Evolutionary conservation across 805 yeast genomes (phyloP), one percentile per base, ranked within the genome.

Genomic region (Yarrowia divulgata): DNA sequence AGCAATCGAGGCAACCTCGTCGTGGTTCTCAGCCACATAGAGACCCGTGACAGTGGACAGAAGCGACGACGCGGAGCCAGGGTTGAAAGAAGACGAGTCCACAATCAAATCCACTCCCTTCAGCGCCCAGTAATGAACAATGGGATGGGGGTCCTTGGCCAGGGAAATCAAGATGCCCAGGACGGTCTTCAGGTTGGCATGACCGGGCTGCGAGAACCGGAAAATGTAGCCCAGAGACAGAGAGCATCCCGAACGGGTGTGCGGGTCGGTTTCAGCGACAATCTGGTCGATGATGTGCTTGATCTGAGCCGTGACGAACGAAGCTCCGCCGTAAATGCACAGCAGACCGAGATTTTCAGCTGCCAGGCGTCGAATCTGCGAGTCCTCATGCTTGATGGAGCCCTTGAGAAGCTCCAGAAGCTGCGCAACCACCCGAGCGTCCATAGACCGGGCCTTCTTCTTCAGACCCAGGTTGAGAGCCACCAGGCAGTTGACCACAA

Each of bases 111-210:
- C 77, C 52, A 90, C 75, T 0, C 95, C 85, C 58, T 84, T 84
- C 73, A 93, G 76, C 0, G 94, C 83, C 83, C 93, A 89, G 68
- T 85, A 83, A 75, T 91, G 93, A 18, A 95, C 93, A 0, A 86
- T 80, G 0, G 97, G 97, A 75, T 93, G 94, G 0, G 97, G 93
- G 77, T 94, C 98, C 23, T 79, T 79, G 4, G 88, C 77, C 37
- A 94, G 81, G 16, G 90, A 87, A 46, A 83, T 77, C 2, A 88
- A 74, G 5, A 91, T 86, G 43, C 87, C 87, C 69, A 84, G 81
- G 3, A 89, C 84, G 4, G 84, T 75, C 60, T 79, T 75, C 69
- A 84, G 79, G 40, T 82, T 81, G 0, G 80, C 75, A 1, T 68
- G 58, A 14, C 79, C 76, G 0, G 84, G 77, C 66, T 74, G 73